Percentiles rank a stretch among this genome's conserved stretches.
These are phyloP conservation scores for Dothistroma septosporum DNA, from an alignment of 2,329 filamentous ascomycete genomes.

Conservation along the genomic window DNA sequence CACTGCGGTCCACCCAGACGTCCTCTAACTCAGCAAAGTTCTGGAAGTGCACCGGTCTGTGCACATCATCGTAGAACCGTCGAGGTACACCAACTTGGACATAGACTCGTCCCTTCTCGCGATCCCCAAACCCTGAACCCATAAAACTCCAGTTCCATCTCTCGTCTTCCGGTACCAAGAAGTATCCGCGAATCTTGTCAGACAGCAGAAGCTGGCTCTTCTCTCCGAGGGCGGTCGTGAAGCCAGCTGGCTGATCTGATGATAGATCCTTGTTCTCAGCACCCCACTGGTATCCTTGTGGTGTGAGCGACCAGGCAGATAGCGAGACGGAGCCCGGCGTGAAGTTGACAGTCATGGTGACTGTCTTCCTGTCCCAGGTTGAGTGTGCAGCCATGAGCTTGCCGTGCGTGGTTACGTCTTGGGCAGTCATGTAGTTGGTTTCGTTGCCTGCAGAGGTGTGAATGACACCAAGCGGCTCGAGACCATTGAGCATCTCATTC, in stretches of 20 bases:
- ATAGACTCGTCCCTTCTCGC: constrained; percentile 79
- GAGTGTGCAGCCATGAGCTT: constrained; percentile 80
- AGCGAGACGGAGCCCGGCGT: constrained; percentile 94
- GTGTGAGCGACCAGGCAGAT: constrained; percentile 87
- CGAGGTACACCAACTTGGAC: constrained; percentile 89
- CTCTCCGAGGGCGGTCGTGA: constrained; percentile 74
- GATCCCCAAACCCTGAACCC: constrained; percentile 77
- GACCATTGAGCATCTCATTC: constrained; percentile 78
- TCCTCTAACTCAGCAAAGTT: constrained; percentile 97
- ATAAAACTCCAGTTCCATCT: constrained; percentile 99
- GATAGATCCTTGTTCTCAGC: constrained; percentile 89
- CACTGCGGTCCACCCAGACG: constrained; percentile 86
- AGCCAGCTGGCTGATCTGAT: constrained; percentile 91
- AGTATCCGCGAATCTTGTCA: constrained; percentile 91
- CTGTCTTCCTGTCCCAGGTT: constrained; percentile 80
- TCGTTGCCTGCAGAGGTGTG: constrained; percentile 95
- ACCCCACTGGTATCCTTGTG: constrained; percentile 93
- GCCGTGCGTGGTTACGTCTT: constrained; percentile 91
- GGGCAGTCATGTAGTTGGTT: constrained; percentile 90
- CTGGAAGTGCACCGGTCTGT: constrained; percentile 91
- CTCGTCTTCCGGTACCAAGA: constrained; percentile 85
- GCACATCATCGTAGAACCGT: constrained; percentile 86
- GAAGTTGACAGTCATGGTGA: constrained; percentile 93
- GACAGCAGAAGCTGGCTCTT: constrained; percentile 92
- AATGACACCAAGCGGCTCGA: constrained; percentile 91